Conservation (phyloP, 306 rosid genomes). For the Alnus rubra region DNA sequence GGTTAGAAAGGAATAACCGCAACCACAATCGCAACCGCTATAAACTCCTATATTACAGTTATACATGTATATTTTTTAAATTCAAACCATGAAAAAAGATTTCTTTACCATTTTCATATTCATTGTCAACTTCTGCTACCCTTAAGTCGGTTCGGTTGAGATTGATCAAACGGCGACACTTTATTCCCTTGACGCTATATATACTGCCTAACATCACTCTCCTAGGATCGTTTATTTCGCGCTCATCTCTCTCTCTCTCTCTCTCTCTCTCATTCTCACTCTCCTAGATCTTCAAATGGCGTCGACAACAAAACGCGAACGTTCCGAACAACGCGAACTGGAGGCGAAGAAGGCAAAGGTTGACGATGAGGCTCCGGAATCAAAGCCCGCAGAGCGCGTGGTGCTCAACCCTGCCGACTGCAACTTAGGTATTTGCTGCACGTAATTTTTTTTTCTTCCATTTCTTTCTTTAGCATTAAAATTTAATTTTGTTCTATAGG, state of each 20-base stretch:
- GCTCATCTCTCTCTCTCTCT: background rate
- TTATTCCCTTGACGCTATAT: background rate
- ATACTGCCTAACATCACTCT: background rate
- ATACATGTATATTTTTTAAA: no score
- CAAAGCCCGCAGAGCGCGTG: conserved; percentile 9
- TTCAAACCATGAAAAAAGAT: no score
- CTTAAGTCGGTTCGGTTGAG: background rate
- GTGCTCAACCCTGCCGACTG: conserved; percentile 41
- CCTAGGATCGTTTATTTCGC: background rate
- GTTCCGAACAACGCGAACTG: background rate
- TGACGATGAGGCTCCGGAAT: background rate
- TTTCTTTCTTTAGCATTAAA: background rate
- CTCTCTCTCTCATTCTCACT: background rate
- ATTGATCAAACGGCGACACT: background rate
- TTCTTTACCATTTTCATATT: no score
- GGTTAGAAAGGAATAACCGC: no score
- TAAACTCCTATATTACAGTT: no score
- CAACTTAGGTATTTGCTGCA: conserved; percentile 32
- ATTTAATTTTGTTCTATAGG: background rate
- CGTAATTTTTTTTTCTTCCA: background rate
- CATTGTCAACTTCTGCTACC: no score
- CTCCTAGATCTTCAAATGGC: conserved; percentile 19
- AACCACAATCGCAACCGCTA: no score
- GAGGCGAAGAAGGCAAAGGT: conserved; percentile 22
- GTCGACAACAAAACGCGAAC: conserved; percentile 25